Conservation (phyloP, 2,329 filamentous ascomycete genomes). For the Aspergillus novofumigatus region DNA sequence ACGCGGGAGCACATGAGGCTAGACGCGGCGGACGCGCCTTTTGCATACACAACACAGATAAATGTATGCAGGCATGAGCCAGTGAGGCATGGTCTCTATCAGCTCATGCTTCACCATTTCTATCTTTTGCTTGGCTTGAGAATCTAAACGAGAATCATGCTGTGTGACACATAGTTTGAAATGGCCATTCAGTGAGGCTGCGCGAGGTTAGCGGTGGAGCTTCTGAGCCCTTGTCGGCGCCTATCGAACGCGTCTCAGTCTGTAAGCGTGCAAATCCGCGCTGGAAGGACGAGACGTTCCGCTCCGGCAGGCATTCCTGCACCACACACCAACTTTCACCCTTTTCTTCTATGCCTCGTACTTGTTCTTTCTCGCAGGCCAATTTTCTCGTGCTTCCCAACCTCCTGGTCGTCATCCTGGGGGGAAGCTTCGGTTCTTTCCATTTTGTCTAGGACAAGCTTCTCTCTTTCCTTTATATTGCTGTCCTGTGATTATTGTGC, state of each 20-base stretch:
- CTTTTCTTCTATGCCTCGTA: slow-evolving; percentile 18
- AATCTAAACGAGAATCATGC: slow-evolving; percentile 6
- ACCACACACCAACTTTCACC: slow-evolving; percentile 26
- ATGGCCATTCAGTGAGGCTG: slow-evolving; percentile 13
- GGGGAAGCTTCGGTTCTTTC: slow-evolving; percentile 15
- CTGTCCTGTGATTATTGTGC: slow-evolving; percentile 5
- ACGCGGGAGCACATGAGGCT: slow-evolving; percentile 16
- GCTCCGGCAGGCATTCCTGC: slow-evolving; percentile 30
- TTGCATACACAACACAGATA: neutral
- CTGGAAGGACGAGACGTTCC: slow-evolving; percentile 31
- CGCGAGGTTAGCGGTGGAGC: slow-evolving; percentile 26
- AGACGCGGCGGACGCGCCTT: slow-evolving; percentile 19
- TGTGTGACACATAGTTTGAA: slow-evolving; percentile 12
- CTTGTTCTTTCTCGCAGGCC: slow-evolving; percentile 22
- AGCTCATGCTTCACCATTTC: neutral
- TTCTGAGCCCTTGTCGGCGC: slow-evolving; percentile 26
- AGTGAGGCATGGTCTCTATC: neutral
- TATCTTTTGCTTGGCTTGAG: neutral
- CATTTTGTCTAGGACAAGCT: slow-evolving; percentile 15
- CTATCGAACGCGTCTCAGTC: slow-evolving; percentile 39
- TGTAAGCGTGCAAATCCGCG: slow-evolving; percentile 40
- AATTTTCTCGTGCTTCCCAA: slow-evolving; percentile 20
- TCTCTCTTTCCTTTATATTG: slow-evolving; percentile 11
- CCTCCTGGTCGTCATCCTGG: slow-evolving; percentile 17
- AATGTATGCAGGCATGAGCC: neutral